These are phyloP conservation scores for Myriangium duriaei DNA, from an alignment of 2,329 filamentous ascomycete species.

Conservation along the genomic window DNA sequence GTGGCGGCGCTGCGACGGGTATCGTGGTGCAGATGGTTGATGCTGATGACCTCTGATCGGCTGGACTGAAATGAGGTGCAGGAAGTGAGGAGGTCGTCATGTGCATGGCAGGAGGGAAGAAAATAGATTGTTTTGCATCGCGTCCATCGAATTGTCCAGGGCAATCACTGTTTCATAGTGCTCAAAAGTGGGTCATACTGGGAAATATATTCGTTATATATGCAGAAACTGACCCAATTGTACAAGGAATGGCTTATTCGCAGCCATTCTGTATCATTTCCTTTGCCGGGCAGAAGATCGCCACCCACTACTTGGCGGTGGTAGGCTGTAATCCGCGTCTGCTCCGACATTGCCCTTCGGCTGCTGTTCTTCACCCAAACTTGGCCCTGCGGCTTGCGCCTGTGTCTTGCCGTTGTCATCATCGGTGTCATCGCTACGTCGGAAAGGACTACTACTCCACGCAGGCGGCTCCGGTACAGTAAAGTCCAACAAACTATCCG, in stretches of 20 bases:
- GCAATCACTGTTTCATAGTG: too few species aligned
- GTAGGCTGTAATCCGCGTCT: constrained; percentile 8
- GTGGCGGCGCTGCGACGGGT: constrained; percentile 81
- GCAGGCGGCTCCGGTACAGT: constrained; percentile 10
- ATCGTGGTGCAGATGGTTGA: constrained; percentile 69
- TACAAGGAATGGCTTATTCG: not conserved
- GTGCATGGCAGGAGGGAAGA: too few species aligned
- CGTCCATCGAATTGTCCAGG: too few species aligned
- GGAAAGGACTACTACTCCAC: constrained; percentile 6
- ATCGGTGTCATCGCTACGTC: not conserved
- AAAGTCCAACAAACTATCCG: constrained; percentile 12
- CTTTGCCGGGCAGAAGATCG: constrained; percentile 1
- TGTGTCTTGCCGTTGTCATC: not conserved
- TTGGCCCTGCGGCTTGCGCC: not conserved
- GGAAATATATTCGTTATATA: too few species aligned
- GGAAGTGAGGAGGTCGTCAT: too few species aligned
- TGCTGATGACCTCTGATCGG: too few species aligned
- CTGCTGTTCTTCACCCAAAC: not conserved
- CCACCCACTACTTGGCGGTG: constrained; percentile 6
- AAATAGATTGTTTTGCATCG: too few species aligned
- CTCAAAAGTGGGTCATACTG: too few species aligned
- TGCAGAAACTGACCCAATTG: too few species aligned
- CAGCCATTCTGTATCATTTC: constrained; percentile 1
- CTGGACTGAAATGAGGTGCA: too few species aligned
- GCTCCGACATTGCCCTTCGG: too few species aligned